Evolutionary conservation across 2,329 filamentous ascomycete species (phyloP).

Genomic region (Sporothrix schenckii): DNA sequence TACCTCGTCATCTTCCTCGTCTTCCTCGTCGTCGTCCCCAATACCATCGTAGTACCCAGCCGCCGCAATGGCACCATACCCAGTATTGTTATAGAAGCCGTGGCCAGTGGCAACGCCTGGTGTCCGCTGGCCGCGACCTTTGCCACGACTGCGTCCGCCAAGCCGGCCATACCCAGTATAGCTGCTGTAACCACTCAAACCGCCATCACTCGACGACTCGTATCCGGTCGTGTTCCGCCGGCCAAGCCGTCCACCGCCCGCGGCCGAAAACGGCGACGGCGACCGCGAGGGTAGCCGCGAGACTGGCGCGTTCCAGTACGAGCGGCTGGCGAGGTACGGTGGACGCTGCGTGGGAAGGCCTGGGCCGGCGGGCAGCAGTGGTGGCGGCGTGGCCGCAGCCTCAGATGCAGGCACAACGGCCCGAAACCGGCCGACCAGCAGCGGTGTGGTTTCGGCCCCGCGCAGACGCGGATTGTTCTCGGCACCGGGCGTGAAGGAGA

Average conservation of each 20-base stretch:
- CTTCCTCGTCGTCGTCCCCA: constrained; percentile 28
- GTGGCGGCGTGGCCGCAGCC: not conserved
- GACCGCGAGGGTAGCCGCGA: constrained; percentile 27
- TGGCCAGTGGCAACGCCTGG: constrained; percentile 9
- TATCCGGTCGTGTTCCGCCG: not conserved
- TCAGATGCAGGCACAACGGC: constrained; percentile 49
- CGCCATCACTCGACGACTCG: constrained; percentile 13
- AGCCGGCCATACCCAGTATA: not conserved
- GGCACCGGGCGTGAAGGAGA: constrained; percentile 67
- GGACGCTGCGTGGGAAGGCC: not conserved
- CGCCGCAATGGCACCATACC: constrained; percentile 31
- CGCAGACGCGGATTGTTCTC: constrained; percentile 59
- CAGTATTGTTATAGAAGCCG: constrained; percentile 31
- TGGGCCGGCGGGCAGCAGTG: constrained; percentile 39
- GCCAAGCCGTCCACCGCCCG: not conserved
- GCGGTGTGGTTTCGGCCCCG: constrained; percentile 55
- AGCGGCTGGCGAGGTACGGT: constrained; percentile 18
- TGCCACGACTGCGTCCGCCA: not conserved
- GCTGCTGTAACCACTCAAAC: not conserved
- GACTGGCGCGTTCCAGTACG: constrained; percentile 26
- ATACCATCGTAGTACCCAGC: constrained; percentile 30
- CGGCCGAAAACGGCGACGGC: constrained; percentile 26
- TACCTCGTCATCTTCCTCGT: constrained; percentile 27
- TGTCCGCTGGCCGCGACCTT: not conserved
- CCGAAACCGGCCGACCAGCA: constrained; percentile 66